Evolutionary conservation across 768 basidiomycete genomes (phyloP).

Genomic region (Boletellus ananiceps): DNA sequence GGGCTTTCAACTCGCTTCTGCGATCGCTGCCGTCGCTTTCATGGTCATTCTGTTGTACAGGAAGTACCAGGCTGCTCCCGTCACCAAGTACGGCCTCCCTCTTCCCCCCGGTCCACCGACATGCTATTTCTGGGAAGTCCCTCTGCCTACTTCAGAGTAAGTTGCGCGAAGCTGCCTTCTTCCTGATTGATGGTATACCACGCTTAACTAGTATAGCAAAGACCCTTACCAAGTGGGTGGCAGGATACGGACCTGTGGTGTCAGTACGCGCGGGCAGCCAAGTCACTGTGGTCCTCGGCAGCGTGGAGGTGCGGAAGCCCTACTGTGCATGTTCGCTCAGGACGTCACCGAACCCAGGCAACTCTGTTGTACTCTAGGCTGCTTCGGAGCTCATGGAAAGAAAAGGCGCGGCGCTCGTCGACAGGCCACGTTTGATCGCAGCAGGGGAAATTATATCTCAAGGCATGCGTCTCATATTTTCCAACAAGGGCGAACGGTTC

Average conservation of each 20-base stretch:
- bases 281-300: neutral
- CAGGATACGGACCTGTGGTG: neutral
- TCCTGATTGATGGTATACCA: neutral
- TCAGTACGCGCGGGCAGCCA: constrained; percentile 25
- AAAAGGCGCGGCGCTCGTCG: constrained; percentile 45
- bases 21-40: neutral
- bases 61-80: neutral
- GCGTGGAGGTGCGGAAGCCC: constrained; percentile 2
- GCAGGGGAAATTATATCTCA: constrained; percentile 51
- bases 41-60: neutral
- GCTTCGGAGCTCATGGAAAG: constrained; percentile 60
- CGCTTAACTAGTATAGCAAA: constrained; percentile 1
- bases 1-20: neutral
- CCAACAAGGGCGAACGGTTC: constrained; percentile 46
- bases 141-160: constrained; percentile 10
- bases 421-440: constrained; percentile 47
- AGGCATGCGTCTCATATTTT: constrained; percentile 48
- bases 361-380: constrained; percentile 38
- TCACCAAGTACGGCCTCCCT: neutral
- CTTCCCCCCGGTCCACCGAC: constrained; percentile 21
- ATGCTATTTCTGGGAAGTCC: constrained; percentile 13
- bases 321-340: too few species aligned
- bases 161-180: neutral
- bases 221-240: constrained; percentile 1
- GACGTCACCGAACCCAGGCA: neutral